Percentiles rank a stretch among this genome's conserved stretches.
Conservation (phyloP, 495 filamentous ascomycete genomes). For the Neurospora sp. region DNA sequence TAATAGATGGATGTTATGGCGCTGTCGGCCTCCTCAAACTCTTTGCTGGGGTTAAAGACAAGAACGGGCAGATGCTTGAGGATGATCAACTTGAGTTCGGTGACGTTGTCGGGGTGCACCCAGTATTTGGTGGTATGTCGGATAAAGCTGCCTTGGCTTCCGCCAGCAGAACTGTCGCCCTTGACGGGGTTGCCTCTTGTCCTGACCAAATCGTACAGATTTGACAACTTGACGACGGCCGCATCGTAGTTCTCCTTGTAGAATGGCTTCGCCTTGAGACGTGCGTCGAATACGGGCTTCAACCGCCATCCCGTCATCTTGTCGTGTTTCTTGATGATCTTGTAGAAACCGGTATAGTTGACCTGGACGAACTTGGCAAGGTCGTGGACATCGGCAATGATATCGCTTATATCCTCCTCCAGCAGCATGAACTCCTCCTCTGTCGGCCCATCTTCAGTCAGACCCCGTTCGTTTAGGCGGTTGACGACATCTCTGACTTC, state of each 20-base stretch:
- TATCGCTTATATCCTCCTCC: conserved; percentile 91
- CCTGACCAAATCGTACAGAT: conserved; percentile 87
- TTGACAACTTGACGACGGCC: conserved; percentile 90
- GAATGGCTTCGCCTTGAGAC: conserved; percentile 91
- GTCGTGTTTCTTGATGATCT: conserved; percentile 99
- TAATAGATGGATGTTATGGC: conserved; percentile 98
- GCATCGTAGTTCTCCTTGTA: conserved; percentile 98
- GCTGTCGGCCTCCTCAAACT: conserved; percentile 79
- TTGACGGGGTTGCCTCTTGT: conserved; percentile 86
- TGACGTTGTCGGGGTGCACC: conserved; percentile 98
- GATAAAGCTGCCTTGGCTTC: conserved; percentile 88
- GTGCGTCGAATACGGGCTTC: conserved; percentile 84
- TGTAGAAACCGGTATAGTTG: conserved; percentile 99
- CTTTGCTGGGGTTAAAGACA: conserved; percentile 95
- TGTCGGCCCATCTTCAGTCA: conserved; percentile 48
- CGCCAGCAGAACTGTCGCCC: conserved; percentile 85
- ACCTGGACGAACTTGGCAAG: conserved; percentile 96
- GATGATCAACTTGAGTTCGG: conserved; percentile 93
- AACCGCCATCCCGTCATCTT: conserved; percentile 94
- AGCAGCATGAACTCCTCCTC: conserved; percentile 92
- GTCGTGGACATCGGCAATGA: conserved; percentile 98
- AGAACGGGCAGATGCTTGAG: conserved; percentile 95
- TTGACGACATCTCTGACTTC: conserved; percentile 83
- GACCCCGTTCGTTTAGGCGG: conserved; percentile 50
- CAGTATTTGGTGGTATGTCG: conserved; percentile 99